Base-by-base conservation (phyloP, 495 filamentous ascomycete species). In the Entonaema liquescens region DNA sequence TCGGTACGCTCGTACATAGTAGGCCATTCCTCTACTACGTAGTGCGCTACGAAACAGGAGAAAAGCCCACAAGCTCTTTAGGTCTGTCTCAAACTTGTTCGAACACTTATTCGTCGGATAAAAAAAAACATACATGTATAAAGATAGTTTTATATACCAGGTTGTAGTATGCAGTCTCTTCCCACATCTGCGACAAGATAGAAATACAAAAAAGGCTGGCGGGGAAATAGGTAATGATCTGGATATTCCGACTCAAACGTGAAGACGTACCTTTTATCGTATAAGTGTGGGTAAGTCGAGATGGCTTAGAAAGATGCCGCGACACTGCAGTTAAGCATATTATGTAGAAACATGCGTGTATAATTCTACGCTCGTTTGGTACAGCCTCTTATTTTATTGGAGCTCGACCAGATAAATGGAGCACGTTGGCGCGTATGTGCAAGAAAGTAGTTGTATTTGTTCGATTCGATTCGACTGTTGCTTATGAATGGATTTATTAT, bases 21-120 rank as follows among this genome's bases (percentile, higher is more conserved):
- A 53, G 49, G 49, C 49, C 6, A 53, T 53, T 53, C 49, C 23
- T 17, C 23, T 53, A n/a, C 49, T 25, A 29, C 25, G 49, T 29
- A 59, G 19, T 56, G 31, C 26, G 52, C 54, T 57, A 63, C 68
- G 62, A 62, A 62, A 58, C 68, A n/a, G 59, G 60, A 65, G 55
- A 29, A n/a, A n/a, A 59, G 13, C 23, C 64, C 69, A 64, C 56
- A 71, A 52, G 35, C 59, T 67, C 52, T 33, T 5, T 9, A 55
- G 60, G 54, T 54, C 59, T 38, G 35, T 67, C 68, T 66, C 52
- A 28, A 40, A 62, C 50, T 50, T 57, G 62, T 62, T 35, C 44
- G 64, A 68, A 54, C 52, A 62, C 63, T 71, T 17, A 67, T 61
- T 72, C 56, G 40, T 65, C 64, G 65, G 70, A 35, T 61, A 68